A percentile compares a stretch with the other conserved stretches of the same genome.
Evolutionary conservation across 768 basidiomycete genomes (phyloP).

Genomic region (Leccinum aurantiacum): DNA sequence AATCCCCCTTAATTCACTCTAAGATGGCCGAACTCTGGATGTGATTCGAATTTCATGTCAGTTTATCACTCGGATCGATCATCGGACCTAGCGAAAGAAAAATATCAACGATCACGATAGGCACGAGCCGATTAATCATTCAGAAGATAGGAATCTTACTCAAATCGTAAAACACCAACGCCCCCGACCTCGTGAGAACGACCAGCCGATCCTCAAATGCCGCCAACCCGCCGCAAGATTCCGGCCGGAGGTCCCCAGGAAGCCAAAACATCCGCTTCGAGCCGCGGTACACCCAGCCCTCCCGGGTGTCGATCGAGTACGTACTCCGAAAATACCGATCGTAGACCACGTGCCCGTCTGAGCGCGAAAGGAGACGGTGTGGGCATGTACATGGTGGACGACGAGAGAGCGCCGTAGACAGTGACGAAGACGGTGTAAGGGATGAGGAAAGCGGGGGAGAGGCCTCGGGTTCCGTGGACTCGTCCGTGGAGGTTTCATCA

Average conservation of each 20-base stretch:
- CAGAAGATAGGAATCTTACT: conserved; percentile 9
- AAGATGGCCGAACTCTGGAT: neutral
- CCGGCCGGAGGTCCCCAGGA: conserved; percentile 16
- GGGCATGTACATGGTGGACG: conserved; percentile 1
- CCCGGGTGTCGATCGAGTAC: conserved; percentile 10
- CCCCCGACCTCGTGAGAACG: conserved; percentile 3
- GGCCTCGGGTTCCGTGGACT: neutral
- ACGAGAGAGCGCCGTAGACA: neutral
- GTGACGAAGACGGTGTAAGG: neutral
- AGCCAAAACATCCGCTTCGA: conserved; percentile 18
- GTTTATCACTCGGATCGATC: neutral
- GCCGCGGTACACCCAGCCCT: conserved; percentile 19
- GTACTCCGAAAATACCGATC: conserved; percentile 16
- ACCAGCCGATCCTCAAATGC: conserved; percentile 14
- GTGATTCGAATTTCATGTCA: neutral
- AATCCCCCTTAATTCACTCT: neutral
- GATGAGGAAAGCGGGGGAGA: neutral
- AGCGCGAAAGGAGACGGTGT: conserved; percentile 16
- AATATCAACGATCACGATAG: neutral
- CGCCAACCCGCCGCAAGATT: conserved; percentile 2
- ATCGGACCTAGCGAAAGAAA: neutral
- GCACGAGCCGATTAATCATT: neutral
- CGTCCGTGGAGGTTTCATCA: neutral
- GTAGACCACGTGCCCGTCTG: conserved; percentile 10
- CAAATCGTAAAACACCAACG: conserved; percentile 14